A percentile compares a stretch with the other conserved stretches of the same genome.
phyloP scores from a whole-genome alignment of 2,329 filamentous ascomycete species.

The Aciculosporium take region DNA sequence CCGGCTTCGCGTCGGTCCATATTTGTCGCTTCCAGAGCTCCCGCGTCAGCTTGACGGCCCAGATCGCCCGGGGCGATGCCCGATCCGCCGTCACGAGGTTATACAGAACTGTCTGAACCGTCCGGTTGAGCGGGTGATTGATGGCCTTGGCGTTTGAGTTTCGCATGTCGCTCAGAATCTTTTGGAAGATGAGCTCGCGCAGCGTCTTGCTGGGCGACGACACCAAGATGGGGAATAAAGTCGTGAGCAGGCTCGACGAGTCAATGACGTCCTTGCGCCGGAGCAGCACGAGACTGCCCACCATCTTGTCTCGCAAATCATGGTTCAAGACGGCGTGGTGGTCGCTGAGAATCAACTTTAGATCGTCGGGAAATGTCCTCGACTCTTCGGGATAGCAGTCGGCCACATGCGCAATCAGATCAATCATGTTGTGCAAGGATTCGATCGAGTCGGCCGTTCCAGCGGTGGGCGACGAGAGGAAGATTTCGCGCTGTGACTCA shows the following conservation, averaged over 20 bases:
- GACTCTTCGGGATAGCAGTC: slow-evolving; percentile 84
- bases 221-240: slow-evolving; percentile 86
- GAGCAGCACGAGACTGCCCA: slow-evolving; percentile 75
- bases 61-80: slow-evolving; percentile 72
- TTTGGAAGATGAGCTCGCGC: slow-evolving; percentile 67
- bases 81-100: slow-evolving; percentile 81
- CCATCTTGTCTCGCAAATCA: slow-evolving; percentile 86
- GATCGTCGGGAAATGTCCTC: slow-evolving; percentile 59
- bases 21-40: slow-evolving; percentile 95
- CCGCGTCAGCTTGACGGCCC: slow-evolving; percentile 89
- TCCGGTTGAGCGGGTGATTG: slow-evolving; percentile 87
- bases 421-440: slow-evolving; percentile 79
- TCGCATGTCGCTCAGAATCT: slow-evolving; percentile 82
- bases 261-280: slow-evolving; percentile 87
- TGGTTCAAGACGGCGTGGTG: slow-evolving; percentile 74
- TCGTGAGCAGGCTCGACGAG: slow-evolving; percentile 69
- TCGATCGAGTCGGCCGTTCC: slow-evolving; percentile 66
- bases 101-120: slow-evolving; percentile 84
- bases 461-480: slow-evolving; percentile 67
- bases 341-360: slow-evolving; percentile 65
- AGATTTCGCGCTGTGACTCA: slow-evolving; percentile 80
- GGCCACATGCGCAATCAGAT: slow-evolving; percentile 84
- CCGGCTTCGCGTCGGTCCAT: slow-evolving; percentile 86
- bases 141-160: slow-evolving; percentile 74
- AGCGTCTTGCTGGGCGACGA: slow-evolving; percentile 86